These are phyloP conservation scores for Eimeria acervulina DNA, from an alignment of 169 alveolate species.

Conservation along the genomic window DNA sequence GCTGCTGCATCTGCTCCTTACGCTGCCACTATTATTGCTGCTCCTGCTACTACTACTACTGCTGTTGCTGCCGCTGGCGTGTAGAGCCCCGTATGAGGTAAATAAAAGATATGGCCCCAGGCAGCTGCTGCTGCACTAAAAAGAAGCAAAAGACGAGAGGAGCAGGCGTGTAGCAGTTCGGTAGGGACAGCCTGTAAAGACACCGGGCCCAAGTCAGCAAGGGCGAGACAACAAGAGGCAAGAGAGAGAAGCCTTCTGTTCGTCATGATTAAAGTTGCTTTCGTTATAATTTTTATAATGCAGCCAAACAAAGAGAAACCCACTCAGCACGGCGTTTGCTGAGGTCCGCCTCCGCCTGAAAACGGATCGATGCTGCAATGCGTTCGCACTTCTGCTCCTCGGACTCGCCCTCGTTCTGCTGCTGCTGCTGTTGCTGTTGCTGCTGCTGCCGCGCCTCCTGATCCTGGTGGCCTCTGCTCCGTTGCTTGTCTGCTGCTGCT, in stretches of 20 bases:
- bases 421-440: conserved; percentile 33
- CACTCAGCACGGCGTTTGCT: conserved; percentile 48
- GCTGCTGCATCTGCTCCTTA: neutral
- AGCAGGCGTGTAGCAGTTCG: too few species aligned
- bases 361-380: conserved; percentile 60
- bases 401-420: conserved; percentile 38
- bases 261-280: too few species aligned
- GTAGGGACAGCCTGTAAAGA: too few species aligned
- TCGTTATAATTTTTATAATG: too few species aligned
- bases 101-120: too few species aligned
- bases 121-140: neutral
- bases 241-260: too few species aligned
- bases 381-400: conserved; percentile 73
- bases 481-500: neutral
- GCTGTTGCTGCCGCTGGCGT: neutral
- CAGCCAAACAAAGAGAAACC: neutral
- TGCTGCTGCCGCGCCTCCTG: neutral
- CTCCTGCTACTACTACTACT: neutral
- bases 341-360: conserved; percentile 73
- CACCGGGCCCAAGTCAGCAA: too few species aligned
- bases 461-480: neutral
- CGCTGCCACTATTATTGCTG: neutral
- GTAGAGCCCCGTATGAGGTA: too few species aligned
- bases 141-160: too few species aligned
- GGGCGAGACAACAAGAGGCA: too few species aligned